Percentiles rank a stretch among this genome's conserved stretches.
phyloP scores from a whole-genome alignment of 2,329 filamentous ascomycete species.

The Colletotrichum brevisporum region DNA sequence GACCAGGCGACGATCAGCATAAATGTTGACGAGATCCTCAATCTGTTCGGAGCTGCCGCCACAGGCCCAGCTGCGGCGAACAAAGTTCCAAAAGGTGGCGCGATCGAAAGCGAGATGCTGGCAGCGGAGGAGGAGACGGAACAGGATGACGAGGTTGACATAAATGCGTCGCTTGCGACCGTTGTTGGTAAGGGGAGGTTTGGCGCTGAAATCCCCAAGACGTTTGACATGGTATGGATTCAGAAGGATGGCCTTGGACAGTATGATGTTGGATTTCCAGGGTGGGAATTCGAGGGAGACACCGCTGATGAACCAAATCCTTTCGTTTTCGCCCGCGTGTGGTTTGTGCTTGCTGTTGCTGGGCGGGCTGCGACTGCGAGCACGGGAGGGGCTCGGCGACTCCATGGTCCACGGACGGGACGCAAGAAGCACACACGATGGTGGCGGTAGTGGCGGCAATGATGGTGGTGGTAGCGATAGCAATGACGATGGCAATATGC shows the following conservation, averaged over 20 bases:
- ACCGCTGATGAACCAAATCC: constrained; percentile 15
- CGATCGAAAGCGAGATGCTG: constrained; percentile 29
- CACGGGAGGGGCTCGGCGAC: too few species aligned
- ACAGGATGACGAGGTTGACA: constrained; percentile 31
- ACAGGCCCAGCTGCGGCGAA: background rate
- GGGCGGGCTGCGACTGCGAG: too few species aligned
- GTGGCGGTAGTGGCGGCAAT: too few species aligned
- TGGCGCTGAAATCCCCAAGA: background rate
- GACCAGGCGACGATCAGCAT: constrained; percentile 18
- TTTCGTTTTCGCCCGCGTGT: too few species aligned
- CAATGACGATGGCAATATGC: too few species aligned
- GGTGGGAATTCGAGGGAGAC: constrained; percentile 18
- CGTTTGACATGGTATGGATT: constrained; percentile 4
- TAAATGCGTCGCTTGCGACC: constrained; percentile 22
- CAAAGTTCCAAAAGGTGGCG: constrained; percentile 20
- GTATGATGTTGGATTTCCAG: background rate
- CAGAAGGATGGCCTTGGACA: constrained; percentile 14
- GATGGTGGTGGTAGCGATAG: too few species aligned
- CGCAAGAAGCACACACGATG: too few species aligned
- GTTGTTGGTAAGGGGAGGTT: too few species aligned
- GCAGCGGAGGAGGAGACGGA: constrained; percentile 13
- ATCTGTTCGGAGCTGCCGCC: background rate
- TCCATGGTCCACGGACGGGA: too few species aligned
- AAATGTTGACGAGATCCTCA: constrained; percentile 3
- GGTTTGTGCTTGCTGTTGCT: background rate